Percentiles rank a stretch among this genome's conserved stretches.
Evolutionary conservation across 2,329 filamentous ascomycete species (phyloP).

Genomic region (Ophiostoma pallidulum): DNA sequence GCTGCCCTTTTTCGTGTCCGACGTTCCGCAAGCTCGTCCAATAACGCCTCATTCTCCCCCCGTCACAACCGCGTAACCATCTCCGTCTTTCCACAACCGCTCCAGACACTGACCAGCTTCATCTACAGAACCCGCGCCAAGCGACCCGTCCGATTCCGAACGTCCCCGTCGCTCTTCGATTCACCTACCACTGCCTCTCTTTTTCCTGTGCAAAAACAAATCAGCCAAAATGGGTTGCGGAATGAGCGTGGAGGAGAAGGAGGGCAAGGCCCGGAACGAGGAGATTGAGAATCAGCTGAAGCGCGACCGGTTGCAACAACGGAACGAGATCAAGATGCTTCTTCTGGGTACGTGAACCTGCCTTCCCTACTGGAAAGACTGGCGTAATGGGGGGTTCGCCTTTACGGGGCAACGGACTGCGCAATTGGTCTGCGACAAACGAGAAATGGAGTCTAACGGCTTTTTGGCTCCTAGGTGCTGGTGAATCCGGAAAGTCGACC

Average conservation of each 20-base stretch:
- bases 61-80: background rate
- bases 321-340: slow-evolving; percentile 99
- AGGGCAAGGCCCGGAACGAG: slow-evolving; percentile 99
- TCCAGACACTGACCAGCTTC: too few relatives aligned
- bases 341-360: slow-evolving; percentile 65
- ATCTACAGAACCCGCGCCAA: too few relatives aligned
- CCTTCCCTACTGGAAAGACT: too few relatives aligned
- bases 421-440: too few relatives aligned
- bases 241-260: slow-evolving; percentile 99
- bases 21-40: background rate
- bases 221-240: slow-evolving; percentile 89
- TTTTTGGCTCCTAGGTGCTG: slow-evolving; percentile 53
- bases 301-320: slow-evolving; percentile 96
- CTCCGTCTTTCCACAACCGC: too few relatives aligned
- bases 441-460: too few relatives aligned
- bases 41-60: background rate
- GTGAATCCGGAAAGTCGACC: slow-evolving; percentile 94
- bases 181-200: background rate
- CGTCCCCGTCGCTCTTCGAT: background rate
- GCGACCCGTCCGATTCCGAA: background rate
- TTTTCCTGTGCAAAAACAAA: slow-evolving; percentile 12
- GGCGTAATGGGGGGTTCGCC: too few relatives aligned
- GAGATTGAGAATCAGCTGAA: slow-evolving; percentile 99
- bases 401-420: too few relatives aligned
- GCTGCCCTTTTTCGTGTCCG: background rate